A percentile compares a stretch with the other conserved stretches of the same genome.
These are phyloP conservation scores for Ustilago lituana DNA, from an alignment of 1,284 basidiomycete species.

Conservation along the genomic window DNA sequence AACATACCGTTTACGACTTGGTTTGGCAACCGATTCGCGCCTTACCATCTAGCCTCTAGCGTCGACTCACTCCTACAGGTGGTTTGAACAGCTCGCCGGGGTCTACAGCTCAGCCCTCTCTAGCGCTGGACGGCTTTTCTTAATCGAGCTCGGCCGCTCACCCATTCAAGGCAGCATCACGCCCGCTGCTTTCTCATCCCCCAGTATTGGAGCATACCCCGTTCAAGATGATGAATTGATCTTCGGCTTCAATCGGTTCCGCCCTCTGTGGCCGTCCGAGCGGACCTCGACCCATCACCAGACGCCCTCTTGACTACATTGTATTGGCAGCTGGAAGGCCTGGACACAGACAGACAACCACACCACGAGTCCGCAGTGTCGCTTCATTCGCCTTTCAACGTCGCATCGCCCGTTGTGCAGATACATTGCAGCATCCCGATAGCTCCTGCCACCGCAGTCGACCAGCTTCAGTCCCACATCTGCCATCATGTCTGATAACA, in stretches of 20 bases:
- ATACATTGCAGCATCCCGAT: background rate
- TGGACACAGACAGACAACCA: background rate
- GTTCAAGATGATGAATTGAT: constrained; percentile 38
- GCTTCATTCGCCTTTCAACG: too few species aligned
- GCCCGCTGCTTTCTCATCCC: constrained; percentile 12
- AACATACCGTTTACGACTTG: background rate
- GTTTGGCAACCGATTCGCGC: background rate
- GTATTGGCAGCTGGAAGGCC: background rate
- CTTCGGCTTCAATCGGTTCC: constrained; percentile 20
- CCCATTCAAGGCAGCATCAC: constrained; percentile 7
- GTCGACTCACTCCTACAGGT: too few species aligned
- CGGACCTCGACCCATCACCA: constrained; percentile 21
- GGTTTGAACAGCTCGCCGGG: too few species aligned
- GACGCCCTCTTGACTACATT: background rate
- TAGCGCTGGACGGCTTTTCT: too few species aligned
- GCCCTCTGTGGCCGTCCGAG: constrained; percentile 46
- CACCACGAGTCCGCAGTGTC: too few species aligned
- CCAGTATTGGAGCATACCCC: constrained; percentile 18
- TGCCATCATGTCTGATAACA: constrained; percentile 33
- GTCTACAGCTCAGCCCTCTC: too few species aligned
- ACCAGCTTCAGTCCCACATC: background rate
- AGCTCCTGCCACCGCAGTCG: background rate
- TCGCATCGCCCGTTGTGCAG: too few species aligned
- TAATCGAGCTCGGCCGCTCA: background rate
- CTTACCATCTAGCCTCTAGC: background rate